These are phyloP conservation scores for Nephelium lappaceum DNA, from an alignment of 345 rosid species.

Conservation along the genomic window DNA sequence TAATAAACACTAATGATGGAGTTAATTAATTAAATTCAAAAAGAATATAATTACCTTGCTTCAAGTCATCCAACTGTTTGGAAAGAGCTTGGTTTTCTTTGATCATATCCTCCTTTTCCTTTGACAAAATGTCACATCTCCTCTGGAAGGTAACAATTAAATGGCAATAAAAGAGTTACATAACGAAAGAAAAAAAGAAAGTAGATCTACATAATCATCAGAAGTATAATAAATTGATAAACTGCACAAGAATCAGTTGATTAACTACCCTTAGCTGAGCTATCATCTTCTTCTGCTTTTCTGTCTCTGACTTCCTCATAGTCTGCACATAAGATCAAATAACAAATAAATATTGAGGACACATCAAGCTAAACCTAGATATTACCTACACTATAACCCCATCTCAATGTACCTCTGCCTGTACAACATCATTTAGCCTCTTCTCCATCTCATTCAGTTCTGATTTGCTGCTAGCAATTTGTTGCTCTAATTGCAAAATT, in stretches of 20 bases:
- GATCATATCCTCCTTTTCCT: constrained; percentile 73
- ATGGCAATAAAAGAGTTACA: not conserved
- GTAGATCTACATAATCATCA: not conserved
- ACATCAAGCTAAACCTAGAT: constrained; percentile 1
- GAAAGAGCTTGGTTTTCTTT: constrained; percentile 72
- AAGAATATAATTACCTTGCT: constrained; percentile 61
- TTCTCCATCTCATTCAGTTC: constrained; percentile 70
- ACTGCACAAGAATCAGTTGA: not conserved
- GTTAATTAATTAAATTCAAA: not conserved
- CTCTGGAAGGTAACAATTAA: constrained; percentile 37
- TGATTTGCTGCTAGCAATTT: constrained; percentile 58
- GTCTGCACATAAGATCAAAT: constrained; percentile 37
- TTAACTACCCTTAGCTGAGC: constrained; percentile 52
- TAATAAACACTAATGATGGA: not conserved
- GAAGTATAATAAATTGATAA: not conserved
- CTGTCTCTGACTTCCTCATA: constrained; percentile 51
- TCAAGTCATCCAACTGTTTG: constrained; percentile 83
- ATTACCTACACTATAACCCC: not conserved
- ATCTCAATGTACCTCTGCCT: constrained; percentile 57
- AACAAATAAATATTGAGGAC: not conserved
- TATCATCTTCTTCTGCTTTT: constrained; percentile 54
- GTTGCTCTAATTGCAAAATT: constrained; percentile 65
- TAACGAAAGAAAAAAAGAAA: not conserved
- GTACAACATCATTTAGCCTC: constrained; percentile 58
- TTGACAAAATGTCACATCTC: constrained; percentile 47